These are phyloP conservation scores for Colletotrichum destructivum DNA, from an alignment of 2,329 filamentous ascomycete genomes.

Conservation along the genomic window DNA sequence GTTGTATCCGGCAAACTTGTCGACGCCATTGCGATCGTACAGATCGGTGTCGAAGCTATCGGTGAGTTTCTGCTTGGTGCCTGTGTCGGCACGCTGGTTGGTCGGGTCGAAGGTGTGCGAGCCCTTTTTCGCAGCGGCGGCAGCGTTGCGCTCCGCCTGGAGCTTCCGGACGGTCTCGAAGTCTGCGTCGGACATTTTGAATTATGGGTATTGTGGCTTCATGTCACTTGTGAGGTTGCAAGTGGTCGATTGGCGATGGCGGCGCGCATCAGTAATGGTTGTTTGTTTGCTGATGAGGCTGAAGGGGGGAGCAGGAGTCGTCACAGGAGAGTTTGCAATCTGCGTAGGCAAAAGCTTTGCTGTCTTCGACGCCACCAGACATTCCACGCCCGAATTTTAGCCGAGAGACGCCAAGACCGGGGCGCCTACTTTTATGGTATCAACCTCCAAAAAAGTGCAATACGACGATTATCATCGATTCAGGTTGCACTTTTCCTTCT, in stretches of 20 bases:
- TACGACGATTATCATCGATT: too few species aligned
- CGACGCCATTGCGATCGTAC: slow-evolving; percentile 82
- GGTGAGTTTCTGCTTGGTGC: slow-evolving; percentile 91
- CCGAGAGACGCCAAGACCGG: slow-evolving; percentile 44
- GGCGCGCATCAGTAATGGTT: slow-evolving; percentile 46
- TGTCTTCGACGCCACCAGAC: slow-evolving; percentile 52
- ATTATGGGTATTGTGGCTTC: slow-evolving; percentile 54
- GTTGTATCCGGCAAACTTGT: slow-evolving; percentile 92
- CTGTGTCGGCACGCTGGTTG: slow-evolving; percentile 85
- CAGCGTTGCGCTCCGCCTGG: slow-evolving; percentile 92
- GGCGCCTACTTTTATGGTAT: background rate
- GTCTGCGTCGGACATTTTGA: slow-evolving; percentile 81
- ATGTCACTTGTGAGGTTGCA: slow-evolving; percentile 47
- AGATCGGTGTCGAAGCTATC: slow-evolving; percentile 91
- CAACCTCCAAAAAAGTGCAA: slow-evolving; percentile 5
- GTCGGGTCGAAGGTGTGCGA: slow-evolving; percentile 84
- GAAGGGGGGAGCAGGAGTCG: slow-evolving; percentile 36
- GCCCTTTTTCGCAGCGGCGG: slow-evolving; percentile 83
- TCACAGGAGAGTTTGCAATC: slow-evolving; percentile 45
- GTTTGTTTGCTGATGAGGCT: slow-evolving; percentile 47
- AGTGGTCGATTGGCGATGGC: slow-evolving; percentile 40
- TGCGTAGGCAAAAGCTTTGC: slow-evolving; percentile 46
- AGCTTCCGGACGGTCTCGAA: slow-evolving; percentile 90
- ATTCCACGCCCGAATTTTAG: slow-evolving; percentile 52
- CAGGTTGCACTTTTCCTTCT: too few species aligned